Conservation (phyloP, 164 flowering plant genomes). For the Magnolia kwangsiensis region DNA sequence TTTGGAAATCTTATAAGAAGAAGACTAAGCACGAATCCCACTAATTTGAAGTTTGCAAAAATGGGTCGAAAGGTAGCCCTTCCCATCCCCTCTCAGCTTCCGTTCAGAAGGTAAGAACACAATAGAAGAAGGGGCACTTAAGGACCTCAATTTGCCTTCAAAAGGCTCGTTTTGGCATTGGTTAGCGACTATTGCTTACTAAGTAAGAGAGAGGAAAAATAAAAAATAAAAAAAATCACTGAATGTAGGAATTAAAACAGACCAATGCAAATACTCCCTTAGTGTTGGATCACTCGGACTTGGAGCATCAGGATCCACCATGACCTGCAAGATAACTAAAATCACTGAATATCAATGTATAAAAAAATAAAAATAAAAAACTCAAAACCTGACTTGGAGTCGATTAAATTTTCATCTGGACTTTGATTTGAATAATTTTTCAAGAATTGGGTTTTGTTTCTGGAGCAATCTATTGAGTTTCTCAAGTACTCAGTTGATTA, state of each 20-base stretch:
- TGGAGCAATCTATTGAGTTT: too few species aligned
- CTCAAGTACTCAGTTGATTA: not conserved
- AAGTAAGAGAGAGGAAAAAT: too few species aligned
- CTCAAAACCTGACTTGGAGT: not conserved
- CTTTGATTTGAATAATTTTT: not conserved
- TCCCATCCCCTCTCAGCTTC: not conserved
- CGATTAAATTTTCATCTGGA: not conserved
- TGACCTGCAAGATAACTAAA: slow-evolving; percentile 15
- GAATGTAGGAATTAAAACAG: not conserved
- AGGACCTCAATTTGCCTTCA: too few species aligned
- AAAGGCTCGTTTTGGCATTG: not conserved
- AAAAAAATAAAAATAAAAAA: not conserved
- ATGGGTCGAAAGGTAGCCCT: too few species aligned
- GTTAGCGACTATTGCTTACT: not conserved
- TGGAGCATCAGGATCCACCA: slow-evolving; percentile 37
- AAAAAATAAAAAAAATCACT: too few species aligned
- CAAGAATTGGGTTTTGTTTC: too few species aligned
- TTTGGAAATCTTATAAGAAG: too few species aligned
- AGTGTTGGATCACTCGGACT: slow-evolving; percentile 27
- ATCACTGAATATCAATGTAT: not conserved
- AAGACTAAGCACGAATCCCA: too few species aligned
- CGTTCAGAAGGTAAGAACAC: not conserved
- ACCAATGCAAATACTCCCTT: slow-evolving; percentile 28
- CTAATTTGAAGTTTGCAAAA: too few species aligned
- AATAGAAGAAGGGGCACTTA: not conserved